phyloP scores from a whole-genome alignment of 768 basidiomycete species.

The Lactarius quietus region DNA sequence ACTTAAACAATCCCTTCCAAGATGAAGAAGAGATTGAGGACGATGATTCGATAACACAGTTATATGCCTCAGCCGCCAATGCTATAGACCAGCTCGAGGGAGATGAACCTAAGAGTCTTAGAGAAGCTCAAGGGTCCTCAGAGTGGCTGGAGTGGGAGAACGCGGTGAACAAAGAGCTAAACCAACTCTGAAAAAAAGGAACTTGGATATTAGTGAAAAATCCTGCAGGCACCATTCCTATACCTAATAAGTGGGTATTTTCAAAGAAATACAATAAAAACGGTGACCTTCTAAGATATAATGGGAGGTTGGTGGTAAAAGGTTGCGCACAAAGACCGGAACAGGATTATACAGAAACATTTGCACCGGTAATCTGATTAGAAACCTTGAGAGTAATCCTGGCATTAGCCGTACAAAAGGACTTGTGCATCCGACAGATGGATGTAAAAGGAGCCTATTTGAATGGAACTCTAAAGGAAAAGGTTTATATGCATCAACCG shows the following conservation, averaged over 20 bases:
- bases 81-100: fast-evolving
- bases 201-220: background rate
- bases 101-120: too few species aligned
- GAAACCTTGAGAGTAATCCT: background rate
- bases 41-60: too few species aligned
- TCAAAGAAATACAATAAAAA: background rate
- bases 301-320: background rate
- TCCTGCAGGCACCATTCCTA: background rate
- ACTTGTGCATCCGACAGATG: background rate
- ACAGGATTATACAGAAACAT: background rate
- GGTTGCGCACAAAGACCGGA: background rate
- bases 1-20: too few species aligned
- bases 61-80: too few species aligned
- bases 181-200: background rate
- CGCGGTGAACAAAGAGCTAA: fast-evolving
- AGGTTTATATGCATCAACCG: background rate
- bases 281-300: background rate
- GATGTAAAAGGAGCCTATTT: background rate
- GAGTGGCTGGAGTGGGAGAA: background rate
- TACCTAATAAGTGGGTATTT: background rate
- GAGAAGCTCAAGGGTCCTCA: too few species aligned
- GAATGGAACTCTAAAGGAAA: background rate
- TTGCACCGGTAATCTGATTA: background rate
- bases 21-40: too few species aligned
- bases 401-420: too few species aligned